Conservation (phyloP, 2,329 filamentous ascomycete genomes). For the Cercospora nicotianae region DNA sequence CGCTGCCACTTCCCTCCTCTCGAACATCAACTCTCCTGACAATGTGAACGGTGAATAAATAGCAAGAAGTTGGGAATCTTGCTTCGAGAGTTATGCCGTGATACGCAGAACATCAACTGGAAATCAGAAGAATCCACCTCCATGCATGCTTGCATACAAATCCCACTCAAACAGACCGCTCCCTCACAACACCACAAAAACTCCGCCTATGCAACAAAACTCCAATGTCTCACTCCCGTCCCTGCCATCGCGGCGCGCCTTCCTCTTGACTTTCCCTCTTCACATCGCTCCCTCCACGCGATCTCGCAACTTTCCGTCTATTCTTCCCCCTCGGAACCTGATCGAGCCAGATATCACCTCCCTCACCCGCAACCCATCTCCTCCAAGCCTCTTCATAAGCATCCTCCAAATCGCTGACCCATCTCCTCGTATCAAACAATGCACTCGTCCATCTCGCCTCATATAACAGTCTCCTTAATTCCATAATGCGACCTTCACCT, state of each 20-base stretch:
- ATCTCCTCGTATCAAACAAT: conserved; percentile 86
- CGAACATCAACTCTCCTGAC: background rate
- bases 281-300: conserved; percentile 7
- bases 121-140: background rate
- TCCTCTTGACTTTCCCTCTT: conserved; percentile 5
- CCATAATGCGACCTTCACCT: conserved; percentile 65
- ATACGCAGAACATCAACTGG: background rate
- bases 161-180: background rate
- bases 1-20: too few relatives aligned
- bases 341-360: conserved; percentile 86
- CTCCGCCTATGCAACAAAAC: background rate
- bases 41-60: background rate
- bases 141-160: background rate
- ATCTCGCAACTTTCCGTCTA: background rate
- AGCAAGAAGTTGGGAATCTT: background rate
- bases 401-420: conserved; percentile 85
- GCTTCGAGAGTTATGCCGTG: background rate
- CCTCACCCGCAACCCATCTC: conserved; percentile 79
- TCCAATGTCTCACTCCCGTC: background rate
- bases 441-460: conserved; percentile 80
- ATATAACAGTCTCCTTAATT: conserved; percentile 79
- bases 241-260: background rate
- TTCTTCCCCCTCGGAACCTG: conserved; percentile 24
- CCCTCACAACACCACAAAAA: background rate
- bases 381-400: conserved; percentile 89